phyloP scores from a whole-genome alignment of 2,329 filamentous ascomycete species.

The Blastomyces parvus region DNA sequence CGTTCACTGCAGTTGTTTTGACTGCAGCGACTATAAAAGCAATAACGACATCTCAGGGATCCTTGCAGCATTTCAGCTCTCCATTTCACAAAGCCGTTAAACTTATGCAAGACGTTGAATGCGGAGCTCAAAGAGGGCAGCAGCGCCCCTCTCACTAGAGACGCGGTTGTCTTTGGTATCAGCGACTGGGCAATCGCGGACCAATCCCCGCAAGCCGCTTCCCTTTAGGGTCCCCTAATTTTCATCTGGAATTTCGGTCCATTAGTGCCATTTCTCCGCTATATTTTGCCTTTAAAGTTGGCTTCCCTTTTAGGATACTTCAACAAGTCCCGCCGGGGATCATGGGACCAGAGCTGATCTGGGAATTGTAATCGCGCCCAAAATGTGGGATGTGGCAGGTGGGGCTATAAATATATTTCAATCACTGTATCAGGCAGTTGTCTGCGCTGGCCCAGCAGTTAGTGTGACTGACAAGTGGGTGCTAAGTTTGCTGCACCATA shows the following conservation, averaged over 20 bases:
- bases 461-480: conserved; percentile 1
- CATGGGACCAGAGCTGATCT: conserved; percentile 2
- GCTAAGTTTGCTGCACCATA: not conserved
- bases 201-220: conserved; percentile 3
- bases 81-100: conserved; percentile 7
- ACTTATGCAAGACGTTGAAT: conserved; percentile 11
- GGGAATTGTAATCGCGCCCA: not conserved
- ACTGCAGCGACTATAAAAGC: conserved; percentile 6
- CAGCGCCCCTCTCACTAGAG: conserved; percentile 8
- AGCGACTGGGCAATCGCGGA: not conserved
- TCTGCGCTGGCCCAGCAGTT: not conserved
- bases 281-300: conserved; percentile 1
- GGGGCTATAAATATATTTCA: conserved; percentile 25
- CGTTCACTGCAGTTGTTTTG: not conserved
- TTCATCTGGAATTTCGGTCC: conserved; percentile 4
- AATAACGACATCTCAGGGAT: conserved; percentile 3
- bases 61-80: conserved; percentile 7
- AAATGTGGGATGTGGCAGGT: conserved; percentile 23
- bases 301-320: not conserved
- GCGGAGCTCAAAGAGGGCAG: conserved; percentile 10
- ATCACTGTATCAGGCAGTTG: conserved; percentile 17
- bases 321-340: not conserved
- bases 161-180: conserved; percentile 1
- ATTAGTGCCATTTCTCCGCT: conserved; percentile 1
- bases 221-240: not conserved